phyloP scores from a whole-genome alignment of 2,329 filamentous ascomycete species.

The Westerdykella ornata region DNA sequence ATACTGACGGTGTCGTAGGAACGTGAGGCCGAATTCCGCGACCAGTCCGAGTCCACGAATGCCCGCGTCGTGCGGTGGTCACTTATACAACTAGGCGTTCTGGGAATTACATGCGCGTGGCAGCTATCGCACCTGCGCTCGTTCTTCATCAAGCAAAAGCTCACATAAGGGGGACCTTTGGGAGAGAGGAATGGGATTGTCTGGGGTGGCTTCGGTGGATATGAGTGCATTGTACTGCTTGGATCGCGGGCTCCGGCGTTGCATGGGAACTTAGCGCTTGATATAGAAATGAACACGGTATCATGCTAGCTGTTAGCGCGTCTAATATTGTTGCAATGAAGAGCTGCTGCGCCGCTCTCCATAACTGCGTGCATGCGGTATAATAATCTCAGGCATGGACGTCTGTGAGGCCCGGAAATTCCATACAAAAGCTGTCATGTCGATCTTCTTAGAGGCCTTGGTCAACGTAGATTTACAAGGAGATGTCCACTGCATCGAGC shows the following conservation, averaged over 20 bases:
- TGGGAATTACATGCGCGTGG: constrained; percentile 89
- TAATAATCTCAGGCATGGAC: no score
- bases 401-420: no score
- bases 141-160: constrained; percentile 99
- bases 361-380: no score
- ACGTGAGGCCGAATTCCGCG: constrained; percentile 94
- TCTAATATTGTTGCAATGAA: background rate
- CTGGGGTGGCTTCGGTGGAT: background rate
- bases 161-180: constrained; percentile 57
- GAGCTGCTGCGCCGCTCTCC: background rate
- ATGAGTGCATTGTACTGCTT: background rate
- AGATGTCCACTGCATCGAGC: no score
- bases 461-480: no score
- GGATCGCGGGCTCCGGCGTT: background rate
- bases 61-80: constrained; percentile 89
- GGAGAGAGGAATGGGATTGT: background rate
- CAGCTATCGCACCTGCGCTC: constrained; percentile 89
- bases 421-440: no score
- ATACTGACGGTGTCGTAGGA: constrained; percentile 52
- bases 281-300: background rate
- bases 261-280: background rate
- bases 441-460: no score
- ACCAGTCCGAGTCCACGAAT: constrained; percentile 94
- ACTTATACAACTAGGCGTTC: constrained; percentile 75
- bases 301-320: background rate